Percentiles rank a stretch among this genome's conserved stretches.
These are phyloP conservation scores for Bocquillonia castaneifolia DNA, from an alignment of 441 rosid species.

Conservation along the genomic window DNA sequence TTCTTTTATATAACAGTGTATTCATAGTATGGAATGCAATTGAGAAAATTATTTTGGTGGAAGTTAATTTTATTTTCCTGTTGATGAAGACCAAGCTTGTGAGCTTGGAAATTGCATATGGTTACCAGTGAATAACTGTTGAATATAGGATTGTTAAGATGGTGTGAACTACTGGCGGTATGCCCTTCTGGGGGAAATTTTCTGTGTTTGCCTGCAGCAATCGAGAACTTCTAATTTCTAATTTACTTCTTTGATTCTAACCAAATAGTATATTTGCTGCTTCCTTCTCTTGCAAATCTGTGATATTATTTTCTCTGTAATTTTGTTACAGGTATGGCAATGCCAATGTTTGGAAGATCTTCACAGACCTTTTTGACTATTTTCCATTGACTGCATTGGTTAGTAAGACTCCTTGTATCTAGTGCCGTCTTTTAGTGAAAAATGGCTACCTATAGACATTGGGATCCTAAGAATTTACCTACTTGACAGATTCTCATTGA, in stretches of 20 bases:
- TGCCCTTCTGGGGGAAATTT: neutral
- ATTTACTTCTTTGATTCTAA: neutral
- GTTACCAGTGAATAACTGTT: neutral
- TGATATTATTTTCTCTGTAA: slow-evolving; percentile 7
- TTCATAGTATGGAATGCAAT: slow-evolving; percentile 3
- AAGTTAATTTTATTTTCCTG: neutral
- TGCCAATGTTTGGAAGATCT: slow-evolving; percentile 89
- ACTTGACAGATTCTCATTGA: neutral
- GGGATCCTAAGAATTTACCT: no score
- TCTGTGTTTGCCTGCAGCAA: neutral
- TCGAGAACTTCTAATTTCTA: slow-evolving; percentile 1
- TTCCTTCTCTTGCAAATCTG: slow-evolving; percentile 7
- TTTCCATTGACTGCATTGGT: slow-evolving; percentile 96
- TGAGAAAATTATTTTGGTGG: neutral
- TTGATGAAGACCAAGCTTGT: neutral
- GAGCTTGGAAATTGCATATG: neutral
- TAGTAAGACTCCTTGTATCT: slow-evolving; percentile 30
- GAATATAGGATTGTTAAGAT: neutral
- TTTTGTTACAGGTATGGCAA: slow-evolving; percentile 69
- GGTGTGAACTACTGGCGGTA: neutral
- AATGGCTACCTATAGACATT: no score
- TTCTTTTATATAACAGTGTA: neutral
- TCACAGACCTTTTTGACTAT: slow-evolving; percentile 92
- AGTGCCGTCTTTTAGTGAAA: neutral
- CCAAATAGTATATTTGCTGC: neutral